These are phyloP conservation scores for Pseudogymnoascus sp. DNA, from an alignment of 2,329 filamentous ascomycete genomes.

Conservation along the genomic window DNA sequence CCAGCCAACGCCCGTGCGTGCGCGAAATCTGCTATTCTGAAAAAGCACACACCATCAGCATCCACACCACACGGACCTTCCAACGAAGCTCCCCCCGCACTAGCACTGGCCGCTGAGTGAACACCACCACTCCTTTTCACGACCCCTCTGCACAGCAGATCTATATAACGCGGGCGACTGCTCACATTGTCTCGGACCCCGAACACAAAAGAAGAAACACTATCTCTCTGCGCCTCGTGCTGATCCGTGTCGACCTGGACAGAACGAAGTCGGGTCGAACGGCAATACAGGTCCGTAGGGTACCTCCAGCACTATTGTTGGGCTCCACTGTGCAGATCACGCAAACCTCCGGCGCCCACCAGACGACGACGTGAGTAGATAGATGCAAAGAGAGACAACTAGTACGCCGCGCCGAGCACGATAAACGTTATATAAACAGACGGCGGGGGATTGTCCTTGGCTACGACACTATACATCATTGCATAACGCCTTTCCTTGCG, in stretches of 20 bases:
- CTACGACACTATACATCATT: neutral
- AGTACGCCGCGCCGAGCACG: neutral
- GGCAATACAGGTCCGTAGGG: neutral
- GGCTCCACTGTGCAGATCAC: slow-evolving; percentile 2
- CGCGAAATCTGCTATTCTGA: neutral
- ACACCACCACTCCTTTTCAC: slow-evolving; percentile 5
- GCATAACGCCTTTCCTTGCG: neutral
- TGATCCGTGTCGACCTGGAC: neutral
- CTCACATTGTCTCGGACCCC: slow-evolving; percentile 6
- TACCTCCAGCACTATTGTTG: slow-evolving; percentile 1
- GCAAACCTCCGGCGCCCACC: neutral
- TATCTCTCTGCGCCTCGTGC: neutral
- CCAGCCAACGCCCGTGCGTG: neutral
- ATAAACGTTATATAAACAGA: slow-evolving; percentile 4
- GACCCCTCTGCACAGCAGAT: slow-evolving; percentile 8
- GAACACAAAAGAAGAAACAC: neutral
- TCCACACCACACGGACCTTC: slow-evolving; percentile 9
- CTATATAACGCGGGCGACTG: slow-evolving; percentile 8
- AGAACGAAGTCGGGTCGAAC: neutral
- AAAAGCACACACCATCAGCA: neutral
- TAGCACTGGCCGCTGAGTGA: slow-evolving; percentile 6
- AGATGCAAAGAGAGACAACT: neutral
- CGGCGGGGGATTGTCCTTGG: neutral
- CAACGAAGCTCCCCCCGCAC: slow-evolving; percentile 5
- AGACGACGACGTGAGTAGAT: neutral